Conservation (phyloP, 352 stramenopile genomes). For the Phytophthora kernoviae region DNA sequence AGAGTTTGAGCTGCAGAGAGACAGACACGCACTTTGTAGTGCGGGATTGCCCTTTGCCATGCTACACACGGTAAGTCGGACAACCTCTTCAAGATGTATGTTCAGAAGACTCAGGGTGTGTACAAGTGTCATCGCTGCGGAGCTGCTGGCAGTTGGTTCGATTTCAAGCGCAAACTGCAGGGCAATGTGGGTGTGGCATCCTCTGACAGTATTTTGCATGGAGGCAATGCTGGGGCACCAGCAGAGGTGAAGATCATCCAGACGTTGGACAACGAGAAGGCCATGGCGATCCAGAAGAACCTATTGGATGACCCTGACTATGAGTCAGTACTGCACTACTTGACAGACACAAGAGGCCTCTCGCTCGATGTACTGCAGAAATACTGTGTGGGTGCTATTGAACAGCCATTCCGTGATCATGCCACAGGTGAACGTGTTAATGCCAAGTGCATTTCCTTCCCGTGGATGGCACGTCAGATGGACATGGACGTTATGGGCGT, state of each 20-base stretch:
- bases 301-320: slow-evolving; percentile 72
- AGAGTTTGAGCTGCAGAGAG: slow-evolving; percentile 64
- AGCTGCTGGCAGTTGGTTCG: slow-evolving; percentile 85
- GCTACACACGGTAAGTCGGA: slow-evolving; percentile 75
- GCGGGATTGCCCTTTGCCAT: slow-evolving; percentile 87
- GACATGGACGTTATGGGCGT: slow-evolving; percentile 89
- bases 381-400: slow-evolving; percentile 89
- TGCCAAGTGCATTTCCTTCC: slow-evolving; percentile 94
- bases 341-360: slow-evolving; percentile 73
- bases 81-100: slow-evolving; percentile 93
- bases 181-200: slow-evolving; percentile 57
- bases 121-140: slow-evolving; percentile 93
- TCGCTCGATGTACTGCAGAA: slow-evolving; percentile 78
- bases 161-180: slow-evolving; percentile 88
- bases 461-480: slow-evolving; percentile 91
- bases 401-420: slow-evolving; percentile 84
- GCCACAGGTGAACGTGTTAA: slow-evolving; percentile 50
- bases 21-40: slow-evolving; percentile 83
- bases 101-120: slow-evolving; percentile 85
- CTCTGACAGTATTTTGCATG: slow-evolving; percentile 41
- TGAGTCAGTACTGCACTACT: slow-evolving; percentile 64
- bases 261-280: slow-evolving; percentile 82
- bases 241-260: slow-evolving; percentile 72
- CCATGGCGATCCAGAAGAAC: slow-evolving; percentile 86
- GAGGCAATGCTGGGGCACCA: slow-evolving; percentile 14